Percentiles rank a stretch among this genome's conserved stretches.
Evolutionary conservation across 805 yeast genomes (phyloP).

Genomic region (Metschnikowia lunata): DNA sequence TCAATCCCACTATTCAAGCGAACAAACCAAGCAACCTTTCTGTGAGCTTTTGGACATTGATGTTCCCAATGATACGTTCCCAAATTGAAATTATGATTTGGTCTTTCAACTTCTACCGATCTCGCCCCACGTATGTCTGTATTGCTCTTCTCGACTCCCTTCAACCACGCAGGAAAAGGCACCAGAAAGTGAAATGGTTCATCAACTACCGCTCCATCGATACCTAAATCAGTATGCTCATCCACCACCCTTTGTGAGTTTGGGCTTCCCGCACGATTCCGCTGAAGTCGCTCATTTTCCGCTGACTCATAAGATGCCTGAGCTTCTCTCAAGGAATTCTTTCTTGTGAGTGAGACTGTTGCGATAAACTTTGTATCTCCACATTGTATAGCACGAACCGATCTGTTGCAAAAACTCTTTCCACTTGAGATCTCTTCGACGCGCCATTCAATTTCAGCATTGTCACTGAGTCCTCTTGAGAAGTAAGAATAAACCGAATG

Average conservation of each 20-base stretch:
- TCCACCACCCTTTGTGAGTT: too few relatives aligned
- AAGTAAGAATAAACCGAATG: slow-evolving; percentile 40
- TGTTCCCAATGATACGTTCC: slow-evolving; percentile 26
- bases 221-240: slow-evolving; percentile 26
- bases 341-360: slow-evolving; percentile 33
- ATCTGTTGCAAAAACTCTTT: slow-evolving; percentile 32
- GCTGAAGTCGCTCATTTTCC: too few relatives aligned
- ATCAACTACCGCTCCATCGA: slow-evolving; percentile 17
- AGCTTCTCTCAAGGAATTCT: slow-evolving; percentile 24
- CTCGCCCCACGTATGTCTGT: slow-evolving; percentile 6
- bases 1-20: slow-evolving; percentile 23
- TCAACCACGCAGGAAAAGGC: slow-evolving; percentile 30
- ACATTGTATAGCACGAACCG: slow-evolving; percentile 28
- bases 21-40: slow-evolving; percentile 24
- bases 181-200: slow-evolving; percentile 34
- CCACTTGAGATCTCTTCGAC: slow-evolving; percentile 36
- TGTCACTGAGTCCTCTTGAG: slow-evolving; percentile 35
- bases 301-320: background rate
- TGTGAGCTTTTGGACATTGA: slow-evolving; percentile 19
- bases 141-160: slow-evolving; percentile 13
- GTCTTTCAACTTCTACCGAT: slow-evolving; percentile 24
- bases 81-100: slow-evolving; percentile 32
- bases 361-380: slow-evolving; percentile 28
- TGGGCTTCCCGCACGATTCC: too few relatives aligned
- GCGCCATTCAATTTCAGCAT: slow-evolving; percentile 24